A percentile compares a stretch with the other conserved stretches of the same genome.
Conservation (phyloP, 2,329 filamentous ascomycete species). For the Coniochaeta sp. region DNA sequence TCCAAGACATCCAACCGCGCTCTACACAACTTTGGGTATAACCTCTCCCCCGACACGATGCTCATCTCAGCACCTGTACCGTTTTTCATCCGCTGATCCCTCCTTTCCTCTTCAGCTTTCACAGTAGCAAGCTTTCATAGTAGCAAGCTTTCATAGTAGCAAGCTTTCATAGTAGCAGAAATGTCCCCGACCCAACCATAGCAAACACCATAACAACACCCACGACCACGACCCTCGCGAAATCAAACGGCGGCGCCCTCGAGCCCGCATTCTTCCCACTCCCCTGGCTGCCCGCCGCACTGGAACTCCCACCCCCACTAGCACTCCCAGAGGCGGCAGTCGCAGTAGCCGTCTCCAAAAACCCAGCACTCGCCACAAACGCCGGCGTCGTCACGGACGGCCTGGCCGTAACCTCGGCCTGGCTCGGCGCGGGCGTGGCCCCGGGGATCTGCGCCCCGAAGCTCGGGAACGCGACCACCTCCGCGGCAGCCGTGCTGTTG, state of each 20-base stretch:
- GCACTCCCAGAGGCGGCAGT: constrained; percentile 7
- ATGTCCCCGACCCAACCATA: constrained; percentile 25
- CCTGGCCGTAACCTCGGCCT: constrained; percentile 22
- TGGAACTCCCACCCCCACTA: background rate
- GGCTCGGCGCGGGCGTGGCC: constrained; percentile 34
- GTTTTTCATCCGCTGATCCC: background rate
- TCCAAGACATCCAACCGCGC: background rate
- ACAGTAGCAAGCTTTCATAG: no score
- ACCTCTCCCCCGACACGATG: background rate
- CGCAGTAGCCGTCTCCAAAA: constrained; percentile 17
- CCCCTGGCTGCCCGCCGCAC: background rate
- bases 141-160: no score
- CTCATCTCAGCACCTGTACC: background rate
- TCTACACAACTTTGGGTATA: background rate
- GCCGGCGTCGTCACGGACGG: constrained; percentile 20
- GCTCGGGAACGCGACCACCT: constrained; percentile 43
- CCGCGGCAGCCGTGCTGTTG: constrained; percentile 44
- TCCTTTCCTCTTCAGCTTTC: background rate
- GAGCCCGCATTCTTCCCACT: background rate
- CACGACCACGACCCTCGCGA: constrained; percentile 9
- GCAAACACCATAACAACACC: constrained; percentile 21
- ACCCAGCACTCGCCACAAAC: constrained; percentile 28
- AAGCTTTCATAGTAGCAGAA: constrained; percentile 13
- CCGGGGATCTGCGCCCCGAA: constrained; percentile 42
- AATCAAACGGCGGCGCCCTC: background rate